Base-by-base conservation (phyloP, 331 rosid species). In the Acacia concinna region DNA sequence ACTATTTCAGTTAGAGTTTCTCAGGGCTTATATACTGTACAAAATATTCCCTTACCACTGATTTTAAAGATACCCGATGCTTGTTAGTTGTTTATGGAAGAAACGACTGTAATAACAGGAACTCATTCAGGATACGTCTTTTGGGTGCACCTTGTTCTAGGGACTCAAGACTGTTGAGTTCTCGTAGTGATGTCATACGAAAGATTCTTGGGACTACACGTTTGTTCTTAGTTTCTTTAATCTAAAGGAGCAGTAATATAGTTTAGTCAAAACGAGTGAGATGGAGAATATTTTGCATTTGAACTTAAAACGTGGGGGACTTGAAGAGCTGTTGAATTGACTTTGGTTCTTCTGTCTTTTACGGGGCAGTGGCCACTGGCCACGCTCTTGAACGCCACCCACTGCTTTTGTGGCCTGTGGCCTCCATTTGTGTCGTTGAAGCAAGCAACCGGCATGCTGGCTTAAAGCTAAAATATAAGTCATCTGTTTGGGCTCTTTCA, bases 361-460 rank as follows among this genome's bases (percentile, higher is more conserved):
- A 20, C n/a, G 9, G 4, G 54, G 44, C 44, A 40, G 5, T 35
- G 38, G 38, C 38, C 38, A 35, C 5, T 74, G 84, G 64, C 18
- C 52, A 71, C 51, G 44, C 68, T n/a, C 18, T 60, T 34, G 31
- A 67, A 10, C 52, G 63, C 52, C 68, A 54, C 73, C 27, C 27
- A 23, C 8, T 32, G 44, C 15, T 64, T 64, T 64, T 64, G 15
- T 62, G 2, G 40, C 23, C 23, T 6, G 25, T 31, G 70, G 41
- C 70, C 43, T 70, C 79, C 71, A 66, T 67, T 66, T 74, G 43
- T 75, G 73, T 31, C 74, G 2, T 63, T 77, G 68, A 71, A 79
- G 78, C 78, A 71, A 79, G 78, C 78, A 74, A 79, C 75, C 43
- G 20, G 84, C 87, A 69, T 62, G 78, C 64, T 41, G 68, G 80